Conservation (phyloP, 805 yeast genomes). For the Citeromyces nyonsensis region DNA sequence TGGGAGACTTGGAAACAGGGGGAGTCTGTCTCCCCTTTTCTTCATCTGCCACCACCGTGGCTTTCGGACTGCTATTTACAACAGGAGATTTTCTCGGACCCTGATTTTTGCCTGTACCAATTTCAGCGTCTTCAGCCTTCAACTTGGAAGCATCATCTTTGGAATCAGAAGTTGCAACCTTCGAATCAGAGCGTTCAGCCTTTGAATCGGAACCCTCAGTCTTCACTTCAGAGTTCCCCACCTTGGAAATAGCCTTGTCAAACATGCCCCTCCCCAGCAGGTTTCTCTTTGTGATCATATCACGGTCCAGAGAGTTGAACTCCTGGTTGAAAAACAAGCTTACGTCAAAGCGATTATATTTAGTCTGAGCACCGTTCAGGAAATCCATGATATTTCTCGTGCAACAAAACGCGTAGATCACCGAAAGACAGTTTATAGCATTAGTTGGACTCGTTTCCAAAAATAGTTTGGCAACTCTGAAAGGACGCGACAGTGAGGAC, state of each 20-base stretch:
- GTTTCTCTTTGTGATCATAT: neutral
- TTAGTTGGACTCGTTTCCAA: constrained; percentile 11
- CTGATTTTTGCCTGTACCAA: too few relatives aligned
- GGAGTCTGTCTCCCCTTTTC: too few relatives aligned
- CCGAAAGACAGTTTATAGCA: constrained; percentile 12
- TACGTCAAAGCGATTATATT: constrained; percentile 9
- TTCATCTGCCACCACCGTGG: too few relatives aligned
- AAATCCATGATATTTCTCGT: neutral
- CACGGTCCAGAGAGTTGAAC: neutral
- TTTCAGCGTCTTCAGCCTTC: too few relatives aligned
- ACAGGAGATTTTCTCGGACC: too few relatives aligned
- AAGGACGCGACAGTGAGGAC: constrained; percentile 12
- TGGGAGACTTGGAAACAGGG: too few relatives aligned
- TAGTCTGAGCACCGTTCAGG: neutral
- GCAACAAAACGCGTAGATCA: constrained; percentile 13
- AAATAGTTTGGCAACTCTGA: constrained; percentile 7
- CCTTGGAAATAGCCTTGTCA: neutral
- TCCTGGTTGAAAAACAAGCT: constrained; percentile 9
- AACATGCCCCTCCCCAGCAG: neutral
- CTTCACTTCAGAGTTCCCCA: neutral
- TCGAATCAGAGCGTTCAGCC: too few relatives aligned
- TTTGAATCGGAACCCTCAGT: too few relatives aligned
- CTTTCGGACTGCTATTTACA: too few relatives aligned
- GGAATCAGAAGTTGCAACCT: too few relatives aligned
- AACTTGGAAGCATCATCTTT: too few relatives aligned